phyloP scores from a whole-genome alignment of 2,329 filamentous ascomycete genomes.

The Pseudogymnoascus sp. region DNA sequence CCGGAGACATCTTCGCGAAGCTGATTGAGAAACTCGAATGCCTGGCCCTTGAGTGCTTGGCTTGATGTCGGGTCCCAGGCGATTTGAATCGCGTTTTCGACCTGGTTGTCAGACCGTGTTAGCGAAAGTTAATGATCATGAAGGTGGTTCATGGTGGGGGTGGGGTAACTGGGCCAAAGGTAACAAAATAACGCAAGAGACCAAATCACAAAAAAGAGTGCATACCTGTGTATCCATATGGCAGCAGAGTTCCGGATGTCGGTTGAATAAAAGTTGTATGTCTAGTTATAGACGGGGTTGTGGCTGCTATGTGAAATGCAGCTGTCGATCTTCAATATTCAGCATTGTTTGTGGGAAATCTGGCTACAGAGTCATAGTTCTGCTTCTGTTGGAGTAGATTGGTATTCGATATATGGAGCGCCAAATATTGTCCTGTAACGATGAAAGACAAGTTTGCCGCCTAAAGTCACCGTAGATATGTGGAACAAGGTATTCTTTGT shows the following conservation, averaged over 20 bases:
- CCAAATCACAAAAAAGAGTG: neutral
- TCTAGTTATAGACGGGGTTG: neutral
- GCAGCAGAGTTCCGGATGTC: neutral
- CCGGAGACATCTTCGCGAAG: slow-evolving; percentile 73
- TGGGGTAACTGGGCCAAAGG: neutral
- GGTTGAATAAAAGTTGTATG: slow-evolving; percentile 6
- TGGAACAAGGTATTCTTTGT: neutral
- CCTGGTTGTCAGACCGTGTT: slow-evolving; percentile 43
- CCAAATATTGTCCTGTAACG: neutral
- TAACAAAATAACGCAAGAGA: neutral
- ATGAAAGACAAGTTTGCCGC: neutral
- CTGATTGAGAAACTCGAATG: slow-evolving; percentile 70
- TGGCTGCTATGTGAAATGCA: slow-evolving; percentile 7
- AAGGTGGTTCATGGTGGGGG: neutral
- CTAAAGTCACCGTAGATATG: neutral
- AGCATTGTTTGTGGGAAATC: slow-evolving; percentile 11
- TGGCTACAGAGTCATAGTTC: slow-evolving; percentile 8
- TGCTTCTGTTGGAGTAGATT: neutral
- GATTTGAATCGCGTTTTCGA: slow-evolving; percentile 93
- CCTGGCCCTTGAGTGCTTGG: slow-evolving; percentile 67
- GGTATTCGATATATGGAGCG: neutral
- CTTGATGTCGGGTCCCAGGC: slow-evolving; percentile 75
- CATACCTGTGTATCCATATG: slow-evolving; percentile 12
- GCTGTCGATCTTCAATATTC: slow-evolving; percentile 8
- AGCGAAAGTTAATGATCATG: neutral